Evolutionary conservation across 2,329 filamentous ascomycete species (phyloP).

Genomic region (Aspergillus quadricinctus): DNA sequence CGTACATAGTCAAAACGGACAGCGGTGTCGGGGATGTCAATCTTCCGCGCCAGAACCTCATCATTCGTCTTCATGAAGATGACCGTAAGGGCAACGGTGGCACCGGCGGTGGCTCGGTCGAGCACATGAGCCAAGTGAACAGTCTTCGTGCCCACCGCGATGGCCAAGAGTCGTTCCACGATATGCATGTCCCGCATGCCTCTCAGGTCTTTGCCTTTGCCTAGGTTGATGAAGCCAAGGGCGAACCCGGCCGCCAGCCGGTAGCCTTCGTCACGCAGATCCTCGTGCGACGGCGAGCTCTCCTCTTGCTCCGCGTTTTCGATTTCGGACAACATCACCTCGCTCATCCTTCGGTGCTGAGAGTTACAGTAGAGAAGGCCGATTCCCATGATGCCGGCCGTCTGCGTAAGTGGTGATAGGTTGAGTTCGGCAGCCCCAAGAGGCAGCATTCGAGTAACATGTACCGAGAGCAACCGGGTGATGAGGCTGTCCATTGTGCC

Average conservation of each 20-base stretch:
- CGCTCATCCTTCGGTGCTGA: slow-evolving; percentile 96
- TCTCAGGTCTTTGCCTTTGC: slow-evolving; percentile 79
- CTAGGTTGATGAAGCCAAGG: slow-evolving; percentile 89
- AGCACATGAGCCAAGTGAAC: slow-evolving; percentile 89
- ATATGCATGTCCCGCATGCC: slow-evolving; percentile 92
- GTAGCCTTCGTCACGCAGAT: slow-evolving; percentile 90
- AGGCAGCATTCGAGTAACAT: slow-evolving; percentile 91
- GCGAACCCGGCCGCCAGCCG: slow-evolving; percentile 90
- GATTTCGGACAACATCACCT: slow-evolving; percentile 97
- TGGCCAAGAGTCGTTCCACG: slow-evolving; percentile 77
- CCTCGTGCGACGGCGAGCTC: slow-evolving; percentile 61
- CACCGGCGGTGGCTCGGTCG: slow-evolving; percentile 89
- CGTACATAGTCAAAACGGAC: slow-evolving; percentile 94
- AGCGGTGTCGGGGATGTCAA: slow-evolving; percentile 85
- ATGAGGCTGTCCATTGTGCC: slow-evolving; percentile 97
- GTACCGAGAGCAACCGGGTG: slow-evolving; percentile 86
- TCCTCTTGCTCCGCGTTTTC: slow-evolving; percentile 83
- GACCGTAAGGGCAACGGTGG: slow-evolving; percentile 80
- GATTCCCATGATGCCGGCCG: slow-evolving; percentile 94
- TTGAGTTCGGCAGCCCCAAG: slow-evolving; percentile 91
- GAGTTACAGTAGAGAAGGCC: slow-evolving; percentile 91
- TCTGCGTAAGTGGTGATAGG: slow-evolving; percentile 86
- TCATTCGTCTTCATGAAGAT: slow-evolving; percentile 98
- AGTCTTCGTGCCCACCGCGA: slow-evolving; percentile 84
- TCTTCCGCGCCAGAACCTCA: slow-evolving; percentile 77